Percentiles rank a stretch among this genome's conserved stretches.
These are phyloP conservation scores for Geranomyces michiganensis DNA, from an alignment of 192 early-diverging fungal species.

Conservation along the genomic window DNA sequence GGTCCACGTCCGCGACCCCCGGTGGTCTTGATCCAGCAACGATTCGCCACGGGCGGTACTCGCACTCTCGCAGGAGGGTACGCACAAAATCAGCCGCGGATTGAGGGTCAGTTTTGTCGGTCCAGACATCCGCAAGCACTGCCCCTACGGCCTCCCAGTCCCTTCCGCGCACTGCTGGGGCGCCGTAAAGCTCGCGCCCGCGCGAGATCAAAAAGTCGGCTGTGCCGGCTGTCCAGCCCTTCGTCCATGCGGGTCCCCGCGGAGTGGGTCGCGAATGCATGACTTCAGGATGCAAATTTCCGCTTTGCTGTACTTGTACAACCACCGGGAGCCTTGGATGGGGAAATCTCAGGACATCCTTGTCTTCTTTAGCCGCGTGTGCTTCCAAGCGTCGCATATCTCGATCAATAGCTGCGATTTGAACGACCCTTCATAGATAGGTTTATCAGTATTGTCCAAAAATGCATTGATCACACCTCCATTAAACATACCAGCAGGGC, in stretches of 20 bases:
- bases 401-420: constrained; percentile 15
- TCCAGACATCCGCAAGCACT: constrained; percentile 4
- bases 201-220: neutral
- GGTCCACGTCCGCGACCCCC: neutral
- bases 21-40: neutral
- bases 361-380: neutral
- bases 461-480: no score
- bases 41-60: neutral
- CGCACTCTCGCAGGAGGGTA: neutral
- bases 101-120: neutral
- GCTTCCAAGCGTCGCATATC: constrained; percentile 12
- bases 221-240: neutral
- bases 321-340: no score
- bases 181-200: constrained; percentile 12
- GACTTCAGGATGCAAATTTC: neutral
- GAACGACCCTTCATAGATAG: no score
- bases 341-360: no score
- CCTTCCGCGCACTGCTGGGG: neutral
- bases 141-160: constrained; percentile 8
- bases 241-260: constrained; percentile 3
- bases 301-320: neutral
- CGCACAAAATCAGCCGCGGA: neutral
- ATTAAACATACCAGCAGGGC: constrained; percentile 19
- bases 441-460: no score
- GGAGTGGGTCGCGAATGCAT: no score